Conservation (phyloP, 2,329 filamentous ascomycete genomes). For the Bimuria novae-zelandiae region DNA sequence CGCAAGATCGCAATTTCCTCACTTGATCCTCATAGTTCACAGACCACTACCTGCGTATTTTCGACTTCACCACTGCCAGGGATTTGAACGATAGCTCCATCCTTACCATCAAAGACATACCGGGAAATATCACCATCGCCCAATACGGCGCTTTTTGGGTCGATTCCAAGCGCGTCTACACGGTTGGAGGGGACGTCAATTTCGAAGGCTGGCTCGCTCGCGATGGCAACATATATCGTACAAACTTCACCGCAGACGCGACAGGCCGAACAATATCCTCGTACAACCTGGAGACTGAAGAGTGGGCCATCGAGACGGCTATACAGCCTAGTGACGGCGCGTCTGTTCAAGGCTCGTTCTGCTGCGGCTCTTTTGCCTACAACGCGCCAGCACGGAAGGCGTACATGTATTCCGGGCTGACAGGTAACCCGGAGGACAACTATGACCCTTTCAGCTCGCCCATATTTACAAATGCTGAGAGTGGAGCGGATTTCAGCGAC, state of each 20-base stretch:
- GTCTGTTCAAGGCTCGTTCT: conserved; percentile 9
- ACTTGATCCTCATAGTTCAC: background rate
- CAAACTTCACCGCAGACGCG: background rate
- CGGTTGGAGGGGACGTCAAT: conserved; percentile 11
- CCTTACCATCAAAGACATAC: conserved; percentile 11
- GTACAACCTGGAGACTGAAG: conserved; percentile 9
- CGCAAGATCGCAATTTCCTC: background rate
- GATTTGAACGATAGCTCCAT: conserved; percentile 13
- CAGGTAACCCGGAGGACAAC: background rate
- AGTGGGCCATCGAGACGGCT: conserved; percentile 11
- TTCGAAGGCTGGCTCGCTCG: conserved; percentile 8
- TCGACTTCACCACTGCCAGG: conserved; percentile 14
- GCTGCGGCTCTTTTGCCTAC: conserved; percentile 14
- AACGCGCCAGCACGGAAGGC: conserved; percentile 4
- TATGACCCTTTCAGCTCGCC: background rate
- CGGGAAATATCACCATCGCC: conserved; percentile 10
- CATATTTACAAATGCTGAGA: too few relatives aligned
- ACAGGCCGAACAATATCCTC: conserved; percentile 8
- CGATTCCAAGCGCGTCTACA: conserved; percentile 10
- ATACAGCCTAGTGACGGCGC: conserved; percentile 6
- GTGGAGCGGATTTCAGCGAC: too few relatives aligned
- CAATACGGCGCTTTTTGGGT: conserved; percentile 16
- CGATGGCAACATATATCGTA: conserved; percentile 5
- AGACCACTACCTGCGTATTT: conserved; percentile 21
- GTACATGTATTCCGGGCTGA: conserved; percentile 13